Conservation (phyloP, 192 early-diverging fungal species). For the Entomortierella chlamydospora region DNA sequence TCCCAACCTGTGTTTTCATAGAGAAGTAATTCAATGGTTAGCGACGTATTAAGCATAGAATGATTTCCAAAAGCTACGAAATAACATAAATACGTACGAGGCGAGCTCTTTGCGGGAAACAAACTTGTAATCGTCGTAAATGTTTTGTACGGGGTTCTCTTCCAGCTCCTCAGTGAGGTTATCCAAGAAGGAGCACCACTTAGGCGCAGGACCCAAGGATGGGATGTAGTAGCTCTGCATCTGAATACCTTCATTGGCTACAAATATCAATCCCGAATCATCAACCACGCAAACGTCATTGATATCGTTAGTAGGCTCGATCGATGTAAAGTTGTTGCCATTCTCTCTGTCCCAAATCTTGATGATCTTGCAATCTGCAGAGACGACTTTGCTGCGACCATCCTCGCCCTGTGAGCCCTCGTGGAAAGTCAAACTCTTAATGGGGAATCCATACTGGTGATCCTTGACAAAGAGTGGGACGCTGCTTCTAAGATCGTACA, state of each 20-base stretch:
- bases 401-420: constrained; percentile 65
- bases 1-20: constrained; percentile 69
- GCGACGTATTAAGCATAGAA: not conserved
- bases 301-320: constrained; percentile 92
- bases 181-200: constrained; percentile 94
- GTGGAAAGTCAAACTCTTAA: constrained; percentile 87
- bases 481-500: constrained; percentile 92
- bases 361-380: constrained; percentile 90
- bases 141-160: constrained; percentile 83
- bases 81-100: constrained; percentile 36
- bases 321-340: constrained; percentile 89
- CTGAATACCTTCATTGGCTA: constrained; percentile 92
- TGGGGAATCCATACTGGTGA: constrained; percentile 97
- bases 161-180: constrained; percentile 95
- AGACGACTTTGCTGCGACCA: constrained; percentile 79
- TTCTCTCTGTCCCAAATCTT: constrained; percentile 93
- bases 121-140: constrained; percentile 99
- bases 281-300: constrained; percentile 91
- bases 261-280: constrained; percentile 87
- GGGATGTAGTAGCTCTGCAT: constrained; percentile 96
- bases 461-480: constrained; percentile 92
- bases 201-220: constrained; percentile 90
- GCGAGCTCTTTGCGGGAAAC: constrained; percentile 90
- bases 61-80: too few species aligned
- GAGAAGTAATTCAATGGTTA: not conserved